Evolutionary conservation across 192 early-diverging fungal species (phyloP).

Genomic region (Mortierella hygrophila): DNA sequence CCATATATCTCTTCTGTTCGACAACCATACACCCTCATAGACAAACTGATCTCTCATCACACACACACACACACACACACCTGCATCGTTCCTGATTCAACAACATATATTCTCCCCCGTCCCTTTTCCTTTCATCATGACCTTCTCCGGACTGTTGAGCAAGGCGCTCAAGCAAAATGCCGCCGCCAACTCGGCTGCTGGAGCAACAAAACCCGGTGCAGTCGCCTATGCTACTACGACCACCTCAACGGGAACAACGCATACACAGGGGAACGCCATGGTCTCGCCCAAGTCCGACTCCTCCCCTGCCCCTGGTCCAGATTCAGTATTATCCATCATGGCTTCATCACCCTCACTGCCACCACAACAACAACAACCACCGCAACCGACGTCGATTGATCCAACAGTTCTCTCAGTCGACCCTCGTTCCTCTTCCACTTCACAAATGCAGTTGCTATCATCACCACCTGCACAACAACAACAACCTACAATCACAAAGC

Average conservation of each 20-base stretch:
- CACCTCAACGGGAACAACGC: background rate
- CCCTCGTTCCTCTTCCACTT: background rate
- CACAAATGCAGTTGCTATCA: background rate
- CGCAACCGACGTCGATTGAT: background rate
- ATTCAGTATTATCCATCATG: background rate
- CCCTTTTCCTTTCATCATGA: constrained; percentile 18
- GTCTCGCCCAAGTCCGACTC: background rate
- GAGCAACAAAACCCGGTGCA: background rate
- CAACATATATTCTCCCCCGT: background rate
- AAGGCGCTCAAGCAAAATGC: constrained; percentile 26
- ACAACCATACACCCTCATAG: too few relatives aligned
- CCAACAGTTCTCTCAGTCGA: background rate
- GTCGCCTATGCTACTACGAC: background rate
- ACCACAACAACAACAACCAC: background rate
- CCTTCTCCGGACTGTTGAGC: constrained; percentile 43
- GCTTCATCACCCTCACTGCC: background rate
- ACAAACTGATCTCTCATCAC: too few relatives aligned
- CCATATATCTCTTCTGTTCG: too few relatives aligned
- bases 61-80: too few relatives aligned
- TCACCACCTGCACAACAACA: background rate
- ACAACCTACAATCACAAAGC: background rate
- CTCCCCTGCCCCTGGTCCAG: background rate
- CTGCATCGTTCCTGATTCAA: too few relatives aligned
- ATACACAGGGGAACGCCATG: background rate
- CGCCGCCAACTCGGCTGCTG: constrained; percentile 10